A percentile compares a stretch with the other conserved stretches of the same genome.
These are phyloP conservation scores for Hortiboletus rubellus DNA, from an alignment of 1,284 basidiomycete species.

Conservation along the genomic window DNA sequence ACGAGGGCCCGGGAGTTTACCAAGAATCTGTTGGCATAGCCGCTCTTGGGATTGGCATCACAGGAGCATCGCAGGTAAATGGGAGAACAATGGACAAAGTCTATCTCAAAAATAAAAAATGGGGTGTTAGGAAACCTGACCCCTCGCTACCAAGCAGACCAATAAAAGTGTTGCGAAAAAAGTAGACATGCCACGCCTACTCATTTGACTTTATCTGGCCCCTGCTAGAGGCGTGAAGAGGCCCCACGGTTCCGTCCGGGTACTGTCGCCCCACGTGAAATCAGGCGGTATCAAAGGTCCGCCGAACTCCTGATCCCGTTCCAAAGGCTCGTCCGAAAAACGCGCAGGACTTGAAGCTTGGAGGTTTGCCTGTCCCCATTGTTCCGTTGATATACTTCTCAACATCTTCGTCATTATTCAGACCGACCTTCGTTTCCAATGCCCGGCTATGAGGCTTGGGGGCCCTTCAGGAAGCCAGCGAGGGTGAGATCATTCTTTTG, in stretches of 20 bases:
- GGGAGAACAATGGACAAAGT: conserved; percentile 49
- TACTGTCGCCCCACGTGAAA: conserved; percentile 84
- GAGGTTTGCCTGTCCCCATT: conserved; percentile 48
- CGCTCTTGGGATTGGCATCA: conserved; percentile 49
- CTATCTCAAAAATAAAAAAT: conserved; percentile 45
- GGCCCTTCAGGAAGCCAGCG: conserved; percentile 69
- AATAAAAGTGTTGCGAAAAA: conserved; percentile 38
- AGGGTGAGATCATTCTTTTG: conserved; percentile 37
- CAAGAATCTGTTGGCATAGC: conserved; percentile 53
- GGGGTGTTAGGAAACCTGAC: conserved; percentile 50
- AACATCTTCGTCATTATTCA: conserved; percentile 3
- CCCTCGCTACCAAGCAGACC: conserved; percentile 56
- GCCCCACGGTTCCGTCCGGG: conserved; percentile 65
- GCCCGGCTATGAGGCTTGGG: conserved; percentile 49
- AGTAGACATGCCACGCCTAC: neutral
- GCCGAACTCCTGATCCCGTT: conserved; percentile 80
- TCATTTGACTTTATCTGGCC: conserved; percentile 40
- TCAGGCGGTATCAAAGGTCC: conserved; percentile 82
- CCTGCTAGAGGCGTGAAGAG: conserved; percentile 76
- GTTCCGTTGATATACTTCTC: neutral
- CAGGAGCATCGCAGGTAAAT: conserved; percentile 47
- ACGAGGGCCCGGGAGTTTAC: conserved; percentile 41
- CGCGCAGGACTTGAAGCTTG: conserved; percentile 56
- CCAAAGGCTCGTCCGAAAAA: conserved; percentile 76
- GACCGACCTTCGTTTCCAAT: conserved; percentile 58